A percentile compares a stretch with the other conserved stretches of the same genome.
These are phyloP conservation scores for Haematococcus sp. DNA, from an alignment of 139 green algal species.

Conservation along the genomic window DNA sequence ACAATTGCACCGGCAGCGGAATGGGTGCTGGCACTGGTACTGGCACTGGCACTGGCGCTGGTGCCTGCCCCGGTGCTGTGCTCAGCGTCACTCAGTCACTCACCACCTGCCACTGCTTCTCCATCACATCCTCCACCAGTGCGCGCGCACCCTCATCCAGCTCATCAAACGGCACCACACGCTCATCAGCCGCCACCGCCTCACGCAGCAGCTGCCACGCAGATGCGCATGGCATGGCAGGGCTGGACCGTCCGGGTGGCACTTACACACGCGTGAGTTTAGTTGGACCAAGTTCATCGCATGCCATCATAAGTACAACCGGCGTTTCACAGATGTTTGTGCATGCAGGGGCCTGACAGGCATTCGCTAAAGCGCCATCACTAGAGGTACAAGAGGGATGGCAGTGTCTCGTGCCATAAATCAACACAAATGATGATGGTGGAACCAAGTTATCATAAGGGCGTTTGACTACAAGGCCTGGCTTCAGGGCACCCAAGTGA, in stretches of 20 bases:
- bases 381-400: background rate
- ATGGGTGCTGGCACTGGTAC: too few species aligned
- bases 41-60: too few species aligned
- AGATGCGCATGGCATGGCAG: background rate
- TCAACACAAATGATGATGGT: too few species aligned
- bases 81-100: too few species aligned
- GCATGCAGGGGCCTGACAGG: background rate
- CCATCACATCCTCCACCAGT: slow-evolving; percentile 46
- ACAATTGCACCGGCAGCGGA: too few species aligned
- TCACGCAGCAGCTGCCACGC: slow-evolving; percentile 56
- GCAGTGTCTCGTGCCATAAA: too few species aligned
- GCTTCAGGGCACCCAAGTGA: too few species aligned
- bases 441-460: background rate
- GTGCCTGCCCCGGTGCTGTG: too few species aligned
- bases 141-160: slow-evolving; percentile 42
- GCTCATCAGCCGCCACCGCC: slow-evolving; percentile 61
- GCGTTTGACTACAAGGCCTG: too few species aligned
- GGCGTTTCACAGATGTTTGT: background rate
- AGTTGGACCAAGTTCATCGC: background rate
- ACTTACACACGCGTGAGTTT: background rate
- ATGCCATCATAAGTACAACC: background rate
- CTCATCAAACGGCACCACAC: slow-evolving; percentile 27
- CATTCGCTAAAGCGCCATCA: background rate
- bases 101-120: slow-evolving; percentile 52
- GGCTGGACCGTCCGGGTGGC: background rate